Evolutionary conservation across 805 yeast genomes (phyloP), one percentile per base, ranked within the genome.

Genomic region (Myxozyma neotropica): DNA sequence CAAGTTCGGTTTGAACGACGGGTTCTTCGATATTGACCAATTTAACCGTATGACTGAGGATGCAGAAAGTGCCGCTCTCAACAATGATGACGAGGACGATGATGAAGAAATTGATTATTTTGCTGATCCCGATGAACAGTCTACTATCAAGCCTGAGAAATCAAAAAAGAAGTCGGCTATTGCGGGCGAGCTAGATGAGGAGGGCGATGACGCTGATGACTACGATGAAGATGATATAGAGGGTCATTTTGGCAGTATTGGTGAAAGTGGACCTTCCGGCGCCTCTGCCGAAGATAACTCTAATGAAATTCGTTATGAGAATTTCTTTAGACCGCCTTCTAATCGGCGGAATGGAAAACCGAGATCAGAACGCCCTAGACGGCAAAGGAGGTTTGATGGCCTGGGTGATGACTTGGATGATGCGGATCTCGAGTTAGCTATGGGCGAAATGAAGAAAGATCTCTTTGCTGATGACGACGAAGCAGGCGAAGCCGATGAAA

Each of bases 1-100:
- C 68, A 79, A 75, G 1, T 81, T 80, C 68, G 93, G 91, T 0
- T 78, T 92, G 31, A 88, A 92, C 70, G 96, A 89, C 68, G 89
- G 84, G 5, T 86, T 91, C 67, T 93, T 93, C 70, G 84, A 89
- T 60, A 83, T 93, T 43, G 96, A 90, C 65, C 88, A 87, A 55
- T 93, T 88, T 77, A 89, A 87, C 74, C 82, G 80, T 69, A 90
- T 85, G 71, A 83, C 85, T n/a, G 93, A 87, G 62, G 66, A 55
- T 5, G 60, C 66, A 35, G 68, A 61, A 27, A 59, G 29, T 29
- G 29, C 53, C 13, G 58, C 43, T 8, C 29, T 38, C 38, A 42
- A 36, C 40, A 75, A 73, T 15, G 72, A 71, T 23, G 77, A 72
- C 33, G 79, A 78, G 46, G 81, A 79, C 38, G 77, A 72, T 31